A percentile compares a stretch with the other conserved stretches of the same genome.
phyloP scores from a whole-genome alignment of 2,329 filamentous ascomycete species.

The Aspergillus tanneri region DNA sequence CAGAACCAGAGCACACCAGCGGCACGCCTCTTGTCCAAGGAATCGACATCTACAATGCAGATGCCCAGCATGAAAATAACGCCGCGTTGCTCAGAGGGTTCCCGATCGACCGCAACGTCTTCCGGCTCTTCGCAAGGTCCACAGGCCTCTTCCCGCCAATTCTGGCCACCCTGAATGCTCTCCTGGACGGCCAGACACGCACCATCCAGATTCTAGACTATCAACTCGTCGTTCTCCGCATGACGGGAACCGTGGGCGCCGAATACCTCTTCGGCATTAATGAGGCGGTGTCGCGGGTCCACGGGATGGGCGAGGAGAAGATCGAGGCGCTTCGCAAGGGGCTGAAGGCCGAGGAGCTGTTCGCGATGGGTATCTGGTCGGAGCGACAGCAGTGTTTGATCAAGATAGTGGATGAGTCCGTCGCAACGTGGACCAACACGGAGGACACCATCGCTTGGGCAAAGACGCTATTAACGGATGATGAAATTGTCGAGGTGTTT shows the following conservation, averaged over 20 bases:
- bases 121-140: constrained; percentile 6
- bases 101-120: constrained; percentile 14
- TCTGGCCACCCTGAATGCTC: constrained; percentile 7
- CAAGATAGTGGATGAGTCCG: constrained; percentile 12
- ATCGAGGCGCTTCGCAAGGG: constrained; percentile 3
- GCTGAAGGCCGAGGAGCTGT: not conserved
- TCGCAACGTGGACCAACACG: constrained; percentile 8
- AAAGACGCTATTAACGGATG: constrained; percentile 1
- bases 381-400: constrained; percentile 8
- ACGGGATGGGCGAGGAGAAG: constrained; percentile 10
- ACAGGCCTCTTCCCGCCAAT: constrained; percentile 10
- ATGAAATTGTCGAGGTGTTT: constrained; percentile 12
- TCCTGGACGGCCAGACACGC: constrained; percentile 11
- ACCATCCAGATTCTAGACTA: constrained; percentile 10
- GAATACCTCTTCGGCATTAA: constrained; percentile 14
- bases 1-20: too few species aligned
- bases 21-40: too few species aligned
- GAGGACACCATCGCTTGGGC: constrained; percentile 6
- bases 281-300: constrained; percentile 5
- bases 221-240: constrained; percentile 15
- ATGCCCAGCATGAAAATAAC: too few species aligned
- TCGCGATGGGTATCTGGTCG: constrained; percentile 1
- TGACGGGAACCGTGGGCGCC: constrained; percentile 3
- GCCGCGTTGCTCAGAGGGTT: too few species aligned
- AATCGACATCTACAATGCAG: too few species aligned